These are phyloP conservation scores for Fomitopsis serialis DNA, from an alignment of 768 basidiomycete genomes.

Conservation along the genomic window DNA sequence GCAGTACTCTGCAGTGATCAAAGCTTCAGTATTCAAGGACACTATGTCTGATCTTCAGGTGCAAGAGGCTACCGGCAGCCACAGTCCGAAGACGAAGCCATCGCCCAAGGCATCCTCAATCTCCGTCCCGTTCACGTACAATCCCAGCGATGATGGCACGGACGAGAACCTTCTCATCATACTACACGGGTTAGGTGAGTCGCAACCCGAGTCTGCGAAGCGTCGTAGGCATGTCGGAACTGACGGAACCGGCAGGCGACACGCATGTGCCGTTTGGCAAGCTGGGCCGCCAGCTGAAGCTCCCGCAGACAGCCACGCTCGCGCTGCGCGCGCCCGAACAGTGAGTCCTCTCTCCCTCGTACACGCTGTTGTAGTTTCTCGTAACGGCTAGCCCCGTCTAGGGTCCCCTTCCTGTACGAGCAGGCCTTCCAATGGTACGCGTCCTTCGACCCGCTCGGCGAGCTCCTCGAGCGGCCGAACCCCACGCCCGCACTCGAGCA, in stretches of 20 bases:
- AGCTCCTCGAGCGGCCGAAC: slow-evolving; percentile 62
- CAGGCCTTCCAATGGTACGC: slow-evolving; percentile 83
- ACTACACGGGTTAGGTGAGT: slow-evolving; percentile 79
- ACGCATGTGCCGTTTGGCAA: slow-evolving; percentile 72
- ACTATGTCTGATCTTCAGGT: slow-evolving; percentile 3
- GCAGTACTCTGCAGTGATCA: too few relatives aligned
- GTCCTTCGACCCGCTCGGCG: slow-evolving; percentile 78
- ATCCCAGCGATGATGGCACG: slow-evolving; percentile 73
- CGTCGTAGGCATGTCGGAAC: not conserved
- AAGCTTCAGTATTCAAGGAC: too few relatives aligned
- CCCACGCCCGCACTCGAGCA: slow-evolving; percentile 63
- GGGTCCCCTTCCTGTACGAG: slow-evolving; percentile 76
- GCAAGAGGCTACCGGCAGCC: slow-evolving; percentile 7
- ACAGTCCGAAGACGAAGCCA: slow-evolving; percentile 34
- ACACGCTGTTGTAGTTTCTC: not conserved
- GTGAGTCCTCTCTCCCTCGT: slow-evolving; percentile 34
- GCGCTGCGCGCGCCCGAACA: slow-evolving; percentile 74
- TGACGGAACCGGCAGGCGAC: slow-evolving; percentile 51
- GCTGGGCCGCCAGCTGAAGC: slow-evolving; percentile 64
- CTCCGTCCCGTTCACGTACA: slow-evolving; percentile 58
- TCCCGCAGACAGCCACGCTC: slow-evolving; percentile 90
- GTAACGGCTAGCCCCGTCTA: slow-evolving; percentile 22
- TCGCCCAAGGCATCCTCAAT: slow-evolving; percentile 41
- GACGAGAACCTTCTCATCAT: slow-evolving; percentile 84
- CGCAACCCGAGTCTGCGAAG: not conserved